Base-by-base conservation (phyloP, 140 eudicot species). In the Cichorium intybus region DNA sequence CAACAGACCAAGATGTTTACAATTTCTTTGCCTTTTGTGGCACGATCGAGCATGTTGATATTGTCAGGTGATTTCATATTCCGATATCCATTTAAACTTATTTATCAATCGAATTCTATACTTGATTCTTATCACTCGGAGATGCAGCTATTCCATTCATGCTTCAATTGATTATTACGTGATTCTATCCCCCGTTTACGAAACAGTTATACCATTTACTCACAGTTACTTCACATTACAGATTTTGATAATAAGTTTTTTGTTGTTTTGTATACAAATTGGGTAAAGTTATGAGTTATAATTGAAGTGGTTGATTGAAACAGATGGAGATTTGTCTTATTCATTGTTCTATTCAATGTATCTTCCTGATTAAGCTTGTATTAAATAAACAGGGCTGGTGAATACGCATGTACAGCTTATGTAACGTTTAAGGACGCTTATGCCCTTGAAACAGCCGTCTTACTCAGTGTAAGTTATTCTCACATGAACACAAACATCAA, bases 1-100 rank as follows among this genome's bases (percentile, higher is more conserved):
- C 91, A 10, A 79, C 86, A 6, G 95, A 90, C 80, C 77, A 84
- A 73, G 95, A 90, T 77, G 90, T 86, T 29, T 61, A 64, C 43
- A 85, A 90, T 58, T 90, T 90, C 76, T 84, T 90, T 75, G 81
- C 96, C 15, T 81, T 79, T 58, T 87, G 97, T 78, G 97, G 97
- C 56, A 56, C 79, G 27, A 83, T 90, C 58, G 90, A 84, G 29
- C 90, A 90, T 75, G 77, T 90, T 15, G 97, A 90, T 20, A 78
- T 87, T 57, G 65, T 90, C 79, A 90, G 97, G 96, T 90, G 48
- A 45, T 33, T 74, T 22, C 10, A 34, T 1, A 50, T 24, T 35
- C 23, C 50, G 6, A 10, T 61, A 48, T 39, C 9, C 22, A 39
- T 14, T 8, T 46, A 27, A 29, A 24, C 49, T n/a, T 70, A 21